Base-by-base conservation (phyloP, 306 rosid species). In the Abrus precatorius region DNA sequence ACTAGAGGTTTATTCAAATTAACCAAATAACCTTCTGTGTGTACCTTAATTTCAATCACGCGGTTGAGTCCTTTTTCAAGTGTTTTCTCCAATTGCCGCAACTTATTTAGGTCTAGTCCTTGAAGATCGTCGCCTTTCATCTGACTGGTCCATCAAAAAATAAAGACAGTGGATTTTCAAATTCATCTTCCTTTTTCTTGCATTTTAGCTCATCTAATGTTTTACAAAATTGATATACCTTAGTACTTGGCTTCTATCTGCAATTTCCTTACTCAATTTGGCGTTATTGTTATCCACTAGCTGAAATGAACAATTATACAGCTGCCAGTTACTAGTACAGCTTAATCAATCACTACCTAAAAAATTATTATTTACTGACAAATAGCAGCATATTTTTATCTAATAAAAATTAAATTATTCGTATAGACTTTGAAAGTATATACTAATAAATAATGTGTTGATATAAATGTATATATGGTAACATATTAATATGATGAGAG, bases 91-190 rank as follows among this genome's bases (percentile, higher is more conserved):
- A 84, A 53, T 13, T 79, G 73, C 70, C 40, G 81, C 81, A 84
- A 74, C 45, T 79, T 81, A 30, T 74, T 57, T 5, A 84, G 9
- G 53, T 34, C 52, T 9, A 84, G 68, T 57, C 74, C 84, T 79
- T 79, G 29, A 73, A 84, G 81, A 59, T 84, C 78, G 32, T 84
- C 84, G 3, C 84, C 87, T 59, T 74, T 79, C 77, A 84, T 57
- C 34, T 30, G 70, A 65, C 87, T 79, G 72, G 4, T 56, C 55
- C 1, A 54, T 67, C 75, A 67, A 68, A 30, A 74, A 40, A 61
- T 72, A 52, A 33, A 38, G 1, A 62, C 43, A 9, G 10, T 4
- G 47, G 32, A 32, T 14, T 33, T 74, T 36, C 13, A 48, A 62
- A 20, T 38, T 64, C 66, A 52, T 65, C 53, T 29, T 28, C 4